Base-by-base conservation (phyloP, 768 basidiomycete genomes). In the Boletus tomentosulus region DNA sequence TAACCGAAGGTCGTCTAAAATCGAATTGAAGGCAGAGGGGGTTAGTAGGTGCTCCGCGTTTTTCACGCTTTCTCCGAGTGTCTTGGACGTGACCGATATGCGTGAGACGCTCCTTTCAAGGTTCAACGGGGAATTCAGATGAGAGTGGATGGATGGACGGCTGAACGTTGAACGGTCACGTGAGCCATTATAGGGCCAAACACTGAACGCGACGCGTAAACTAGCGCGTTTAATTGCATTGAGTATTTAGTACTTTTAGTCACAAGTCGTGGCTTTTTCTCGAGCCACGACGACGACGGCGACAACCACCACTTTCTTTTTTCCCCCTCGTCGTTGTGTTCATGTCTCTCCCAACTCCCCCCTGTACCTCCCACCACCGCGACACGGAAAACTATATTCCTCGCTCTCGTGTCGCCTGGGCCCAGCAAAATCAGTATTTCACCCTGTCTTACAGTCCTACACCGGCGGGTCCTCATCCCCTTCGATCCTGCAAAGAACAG, bases 341-440 rank as follows among this genome's bases (percentile, higher is more conserved):
- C 43, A 63, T 66, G 62, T 83, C 81, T 74, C 77, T 87, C 25
- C 77, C 76, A 6, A 86, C 85, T 0, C 86, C 86, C 11, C 86
- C 86, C 5, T 71, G 71, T 51, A 78, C 85, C 5, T 74, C 78
- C 6, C 84, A 83, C 8, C 83, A 82, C 49, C 61, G 59, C 25
- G 79, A 84, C 65, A 84, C 82, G 65, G 82, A 82, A 57, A 76
- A 75, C 61, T 67, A 73, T 38, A 59, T 73, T 35, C 67, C 69
- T 44, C 66, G 70, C 2, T 59, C 68, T 16, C 74, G 69, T 50
- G 80, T 85, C 44, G 76, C 68, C 1, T 85, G 81, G 80, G 77
- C 82, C 0, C 74, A 76, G 50, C 70, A 74, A 13, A 77, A 82
- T 54, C 73, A 79, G 58, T 75, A 78, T 54, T 80, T 79, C 47